Evolutionary conservation across 305 asterid genomes (phyloP).

Genomic region (Salvia sclarea): DNA sequence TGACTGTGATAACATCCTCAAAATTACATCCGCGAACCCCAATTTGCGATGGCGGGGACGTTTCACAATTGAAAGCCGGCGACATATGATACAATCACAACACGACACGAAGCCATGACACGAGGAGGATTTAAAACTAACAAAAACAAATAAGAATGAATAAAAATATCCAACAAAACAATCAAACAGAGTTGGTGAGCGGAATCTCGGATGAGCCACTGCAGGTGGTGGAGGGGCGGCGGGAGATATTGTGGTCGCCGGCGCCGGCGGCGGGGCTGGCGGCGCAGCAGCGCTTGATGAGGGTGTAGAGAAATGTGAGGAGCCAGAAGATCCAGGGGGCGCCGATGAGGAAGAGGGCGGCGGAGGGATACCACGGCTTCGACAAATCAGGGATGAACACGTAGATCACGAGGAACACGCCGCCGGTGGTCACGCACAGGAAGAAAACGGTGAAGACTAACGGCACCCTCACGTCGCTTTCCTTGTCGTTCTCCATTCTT

Average conservation of each 20-base stretch:
- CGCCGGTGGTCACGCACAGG: conserved; percentile 55
- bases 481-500: conserved; percentile 59
- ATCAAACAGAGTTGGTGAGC: conserved; percentile 43
- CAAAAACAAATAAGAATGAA: not conserved
- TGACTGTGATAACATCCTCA: not conserved
- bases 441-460: conserved; percentile 51
- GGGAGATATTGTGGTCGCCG: conserved; percentile 36
- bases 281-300: conserved; percentile 42
- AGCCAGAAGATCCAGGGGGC: conserved; percentile 70
- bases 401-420: conserved; percentile 49
- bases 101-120: conserved; percentile 25
- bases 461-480: conserved; percentile 60
- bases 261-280: not conserved
- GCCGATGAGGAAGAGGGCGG: conserved; percentile 56
- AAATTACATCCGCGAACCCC: not conserved
- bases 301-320: conserved; percentile 50
- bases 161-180: not conserved
- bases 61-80: conserved; percentile 21
- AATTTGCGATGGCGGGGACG: not conserved
- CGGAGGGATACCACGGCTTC: conserved; percentile 56
- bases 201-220: conserved; percentile 49
- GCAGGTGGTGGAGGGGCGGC: conserved; percentile 37
- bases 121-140: not conserved
- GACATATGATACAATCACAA: conserved; percentile 20
- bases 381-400: conserved; percentile 45